A percentile compares a stretch with the other conserved stretches of the same genome.
Conservation (phyloP, 768 basidiomycete genomes). For the Lactarius deliciosus region DNA sequence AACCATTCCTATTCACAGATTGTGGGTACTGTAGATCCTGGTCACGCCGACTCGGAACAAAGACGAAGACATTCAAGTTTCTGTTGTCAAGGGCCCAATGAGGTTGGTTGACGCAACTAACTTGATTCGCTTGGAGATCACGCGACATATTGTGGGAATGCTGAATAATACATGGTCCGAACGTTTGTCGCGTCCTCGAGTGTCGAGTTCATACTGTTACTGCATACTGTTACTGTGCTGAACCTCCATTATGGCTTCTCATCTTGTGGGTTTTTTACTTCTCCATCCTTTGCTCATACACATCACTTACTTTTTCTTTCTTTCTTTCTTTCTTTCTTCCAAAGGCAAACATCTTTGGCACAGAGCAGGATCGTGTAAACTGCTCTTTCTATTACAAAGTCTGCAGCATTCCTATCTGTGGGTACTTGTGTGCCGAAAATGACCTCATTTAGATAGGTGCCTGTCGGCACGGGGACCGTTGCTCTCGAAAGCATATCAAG, state of each 20-base stretch:
- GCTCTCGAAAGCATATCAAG: conserved; percentile 97
- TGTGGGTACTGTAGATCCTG: no score
- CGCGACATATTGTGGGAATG: conserved; percentile 17
- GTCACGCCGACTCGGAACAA: no score
- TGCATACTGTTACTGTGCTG: neutral
- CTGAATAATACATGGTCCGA: conserved; percentile 11
- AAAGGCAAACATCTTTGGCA: conserved; percentile 94
- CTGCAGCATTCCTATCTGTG: conserved; percentile 31
- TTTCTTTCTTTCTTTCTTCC: conserved; percentile 11
- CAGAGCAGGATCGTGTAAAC: conserved; percentile 94
- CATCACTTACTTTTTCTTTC: neutral
- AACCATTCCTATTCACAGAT: no score
- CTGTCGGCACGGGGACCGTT: conserved; percentile 96
- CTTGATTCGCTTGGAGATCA: neutral
- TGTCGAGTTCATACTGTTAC: neutral
- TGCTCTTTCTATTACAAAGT: conserved; percentile 99
- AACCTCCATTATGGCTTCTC: conserved; percentile 56
- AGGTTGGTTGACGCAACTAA: no score
- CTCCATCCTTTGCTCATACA: neutral
- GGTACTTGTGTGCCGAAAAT: conserved; percentile 11
- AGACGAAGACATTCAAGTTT: no score
- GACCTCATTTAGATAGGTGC: conserved; percentile 79
- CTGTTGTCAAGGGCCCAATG: no score
- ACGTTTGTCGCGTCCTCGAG: neutral
- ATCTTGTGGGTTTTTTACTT: conserved; percentile 55